Evolutionary conservation across 352 stramenopile species (phyloP), one percentile per base, ranked within the genome.

Genomic region (Phytopythium kandeliae): DNA sequence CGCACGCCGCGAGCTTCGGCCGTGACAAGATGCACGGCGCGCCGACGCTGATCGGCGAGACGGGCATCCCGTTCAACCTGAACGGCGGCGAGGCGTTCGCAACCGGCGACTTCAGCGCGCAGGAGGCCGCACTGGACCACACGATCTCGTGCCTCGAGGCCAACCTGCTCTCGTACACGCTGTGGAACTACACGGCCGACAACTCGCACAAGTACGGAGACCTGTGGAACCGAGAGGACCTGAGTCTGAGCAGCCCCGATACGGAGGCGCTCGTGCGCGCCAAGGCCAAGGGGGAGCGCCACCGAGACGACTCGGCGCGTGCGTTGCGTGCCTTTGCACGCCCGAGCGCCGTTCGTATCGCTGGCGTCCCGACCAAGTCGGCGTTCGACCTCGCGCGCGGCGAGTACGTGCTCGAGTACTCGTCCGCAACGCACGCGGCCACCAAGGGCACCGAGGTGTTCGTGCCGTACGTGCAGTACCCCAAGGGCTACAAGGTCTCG

Each of bases 161-260:
- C 26, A 80, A 67, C 44, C 46, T 89, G 56, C 54, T 90, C 35
- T 86, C 68, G 43, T 97, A 91, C 60, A 96, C 86, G 36, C 58
- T 97, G 17, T 97, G 88, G 89, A 94, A 81, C 50, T 97, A 97
- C 71, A 76, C 82, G 30, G 73, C 84, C 9, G 65, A 81, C 42
- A 95, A 96, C 54, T 74, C 51, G 51, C 84, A 95, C 63, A 50
- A 66, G 16, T 89, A 74, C 33, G 85, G 86, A 22, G 86, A 96
- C 41, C 57, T 78, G 44, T 96, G 86, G 86, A 96, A 96, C 69
- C 46, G 82, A 10, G 86, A 96, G 40, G 85, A 96, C 48, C 65
- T 96, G 42, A 93, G 80, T 34, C 63, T 96, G 36, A 80, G 92
- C 37, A 92, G 77, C 35, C 55, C 54, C 11, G 67, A 60, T 47